Conservation (phyloP, 805 yeast species). For the Hanseniaspora meyeri region DNA sequence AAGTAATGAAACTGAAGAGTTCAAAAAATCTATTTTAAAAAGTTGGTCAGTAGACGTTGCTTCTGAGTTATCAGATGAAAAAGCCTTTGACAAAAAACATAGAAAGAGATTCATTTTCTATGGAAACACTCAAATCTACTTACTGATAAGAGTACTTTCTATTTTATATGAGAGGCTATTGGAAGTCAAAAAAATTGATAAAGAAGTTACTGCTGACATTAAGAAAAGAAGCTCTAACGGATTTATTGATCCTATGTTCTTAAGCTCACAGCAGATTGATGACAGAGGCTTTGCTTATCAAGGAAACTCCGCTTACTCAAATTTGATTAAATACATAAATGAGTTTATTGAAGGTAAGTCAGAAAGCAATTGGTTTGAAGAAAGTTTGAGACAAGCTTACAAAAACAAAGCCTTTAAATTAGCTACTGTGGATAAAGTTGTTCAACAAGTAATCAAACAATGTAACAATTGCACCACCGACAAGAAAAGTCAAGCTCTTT, state of each 20-base stretch:
- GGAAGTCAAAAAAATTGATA: conserved; percentile 64
- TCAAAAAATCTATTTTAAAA: conserved; percentile 24
- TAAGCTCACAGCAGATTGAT: conserved; percentile 66
- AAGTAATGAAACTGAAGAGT: conserved; percentile 22
- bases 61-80: conserved; percentile 18
- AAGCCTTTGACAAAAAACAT: conserved; percentile 24
- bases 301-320: conserved; percentile 61
- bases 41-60: conserved; percentile 18
- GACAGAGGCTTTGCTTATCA: conserved; percentile 67
- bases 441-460: conserved; percentile 73
- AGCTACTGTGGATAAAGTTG: conserved; percentile 85
- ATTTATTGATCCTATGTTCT: conserved; percentile 78
- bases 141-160: conserved; percentile 75
- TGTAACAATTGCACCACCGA: conserved; percentile 76
- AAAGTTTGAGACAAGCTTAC: conserved; percentile 86
- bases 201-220: conserved; percentile 61
- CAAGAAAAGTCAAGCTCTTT: conserved; percentile 63
- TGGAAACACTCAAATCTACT: conserved; percentile 78
- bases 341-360: conserved; percentile 75
- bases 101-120: conserved; percentile 63
- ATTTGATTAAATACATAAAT: conserved; percentile 62
- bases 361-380: conserved; percentile 93
- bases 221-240: conserved; percentile 48
- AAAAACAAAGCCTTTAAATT: conserved; percentile 85
- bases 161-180: conserved; percentile 67